Base-by-base conservation (phyloP, 1,139 yeast genomes). In the Kodamaea suecica region DNA sequence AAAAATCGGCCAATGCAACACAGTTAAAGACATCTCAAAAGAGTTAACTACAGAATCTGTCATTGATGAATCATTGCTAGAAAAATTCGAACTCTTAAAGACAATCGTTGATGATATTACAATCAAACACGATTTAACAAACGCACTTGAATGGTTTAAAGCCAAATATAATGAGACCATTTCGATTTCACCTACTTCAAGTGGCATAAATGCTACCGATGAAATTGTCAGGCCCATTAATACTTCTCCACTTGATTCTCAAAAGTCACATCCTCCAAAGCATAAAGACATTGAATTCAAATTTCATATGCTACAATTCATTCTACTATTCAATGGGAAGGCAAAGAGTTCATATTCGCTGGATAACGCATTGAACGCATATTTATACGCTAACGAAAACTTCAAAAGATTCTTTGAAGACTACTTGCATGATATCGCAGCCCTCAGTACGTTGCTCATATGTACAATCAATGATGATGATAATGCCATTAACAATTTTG, bases 271-370 rank as follows among this genome's bases (percentile, higher is more conserved):
- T 7, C 9, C 11, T 8, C 21, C 35, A 27, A 28, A 27, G 31
- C 41, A 41, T 28, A 31, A 39, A 14, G 44, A 38, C n/a, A 43
- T 82, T 27, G 86, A 80, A 54, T 81, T 82, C 60, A 71, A 73
- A 45, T 64, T 84, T 40, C 88, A 82, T 56, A 70, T 76, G 51
- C 62, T 80, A 16, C 80, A 81, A 48, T 83, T 73, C 46, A 56
- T 62, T 3, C 54, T 73, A 28, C 50, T 73, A 3, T 63, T 76
- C 34, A 61, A 61, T 34, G 63, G 63, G 2, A 27, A 31, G 32
- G 29, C n/a, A 9, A 17, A 27, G 4, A 5, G 5, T 4, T 23
- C 43, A 2, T 47, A 47, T 31, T 39, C 47, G 4, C 31, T 55
- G 13, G 61, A 61, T 28, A 50, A 48, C 38, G 62, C 69, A 0